phyloP scores from a whole-genome alignment of 1,284 basidiomycete species.

The Apiotrichum laibachii region DNA sequence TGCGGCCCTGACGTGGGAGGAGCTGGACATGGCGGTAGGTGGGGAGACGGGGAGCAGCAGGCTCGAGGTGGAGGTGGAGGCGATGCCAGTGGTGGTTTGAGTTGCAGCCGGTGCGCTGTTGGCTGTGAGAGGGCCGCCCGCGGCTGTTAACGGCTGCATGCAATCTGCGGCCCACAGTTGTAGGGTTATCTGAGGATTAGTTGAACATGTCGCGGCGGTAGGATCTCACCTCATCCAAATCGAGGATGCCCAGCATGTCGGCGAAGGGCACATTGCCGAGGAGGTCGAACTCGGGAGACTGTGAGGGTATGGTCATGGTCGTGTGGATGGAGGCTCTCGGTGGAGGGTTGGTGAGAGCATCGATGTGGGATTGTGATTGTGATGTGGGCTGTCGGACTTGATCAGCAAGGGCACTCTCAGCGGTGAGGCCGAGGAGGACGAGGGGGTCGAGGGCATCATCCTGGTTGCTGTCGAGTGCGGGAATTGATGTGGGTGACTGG shows the following conservation, averaged over 20 bases:
- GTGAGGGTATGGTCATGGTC: not conserved
- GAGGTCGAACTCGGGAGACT: not conserved
- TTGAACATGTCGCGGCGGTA: not conserved
- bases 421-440: slow-evolving; percentile 16
- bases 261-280: not conserved
- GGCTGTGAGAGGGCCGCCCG: slow-evolving; percentile 8
- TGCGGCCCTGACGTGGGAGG: too few relatives aligned
- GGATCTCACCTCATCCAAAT: slow-evolving; percentile 30
- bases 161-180: slow-evolving; percentile 38
- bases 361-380: too few relatives aligned
- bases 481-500: not conserved
- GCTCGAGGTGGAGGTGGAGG: slow-evolving; percentile 7
- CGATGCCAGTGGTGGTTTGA: slow-evolving; percentile 11
- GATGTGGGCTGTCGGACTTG: not conserved
- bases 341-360: not conserved
- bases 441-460: slow-evolving; percentile 12
- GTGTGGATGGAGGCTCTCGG: not conserved
- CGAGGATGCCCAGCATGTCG: slow-evolving; percentile 10
- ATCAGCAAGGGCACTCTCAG: not conserved
- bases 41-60: too few relatives aligned
- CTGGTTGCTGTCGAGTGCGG: not conserved
- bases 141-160: slow-evolving; percentile 17
- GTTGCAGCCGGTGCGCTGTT: too few relatives aligned
- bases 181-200: slow-evolving; percentile 26
- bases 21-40: too few relatives aligned